Evolutionary conservation across 2,329 filamentous ascomycete genomes (phyloP), one percentile per base, ranked within the genome.

Genomic region (Sclerotinia subarctica): DNA sequence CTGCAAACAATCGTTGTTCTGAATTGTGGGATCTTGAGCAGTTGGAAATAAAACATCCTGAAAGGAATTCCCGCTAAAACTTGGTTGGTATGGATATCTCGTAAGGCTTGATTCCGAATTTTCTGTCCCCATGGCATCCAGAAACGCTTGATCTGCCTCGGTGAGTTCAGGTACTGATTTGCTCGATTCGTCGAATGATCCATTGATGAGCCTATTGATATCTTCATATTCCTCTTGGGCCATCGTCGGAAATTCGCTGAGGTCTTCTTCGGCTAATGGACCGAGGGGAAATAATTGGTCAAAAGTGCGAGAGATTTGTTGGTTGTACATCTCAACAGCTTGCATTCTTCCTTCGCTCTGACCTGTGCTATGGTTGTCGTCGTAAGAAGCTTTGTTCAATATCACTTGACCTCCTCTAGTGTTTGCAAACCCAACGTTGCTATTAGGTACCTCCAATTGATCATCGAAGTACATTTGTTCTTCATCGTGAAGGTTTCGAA

Each of bases 31-130:
- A n/a, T 6, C 17, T n/a, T 47, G 46, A 10, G 21, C 5, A 47
- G 19, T 19, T 7, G 19, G 21, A 42, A 19, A 11, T 13, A 24
- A n/a, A 6, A n/a, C 3, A 19, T 10, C 7, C 15, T 26, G 54
- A 10, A n/a, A 1, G 17, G 2, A 3, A 3, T n/a, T 3, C 7
- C 11, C n/a, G 1, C 5, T 10, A 3, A 26, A 52, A 21, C 15
- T 17, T 17, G 13, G 3, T 19, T 42, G 35, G 21, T 8, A 1
- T 26, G n/a, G 0, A 26, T 8, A 26, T 0, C 19, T 44, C 7
- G 7, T 4, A 8, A 38, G 38, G 1, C 38, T 44, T 1, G n/a
- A 15, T 2, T 58, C 13, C 15, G 15, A 15, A 5, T 24, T 5
- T 26, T 15, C 13, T 26, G n/a, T 1, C 6, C 7, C n/a, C 5